Evolutionary conservation across 2,329 filamentous ascomycete genomes (phyloP), one percentile per base, ranked within the genome.

Genomic region (Chaetomium sp.): DNA sequence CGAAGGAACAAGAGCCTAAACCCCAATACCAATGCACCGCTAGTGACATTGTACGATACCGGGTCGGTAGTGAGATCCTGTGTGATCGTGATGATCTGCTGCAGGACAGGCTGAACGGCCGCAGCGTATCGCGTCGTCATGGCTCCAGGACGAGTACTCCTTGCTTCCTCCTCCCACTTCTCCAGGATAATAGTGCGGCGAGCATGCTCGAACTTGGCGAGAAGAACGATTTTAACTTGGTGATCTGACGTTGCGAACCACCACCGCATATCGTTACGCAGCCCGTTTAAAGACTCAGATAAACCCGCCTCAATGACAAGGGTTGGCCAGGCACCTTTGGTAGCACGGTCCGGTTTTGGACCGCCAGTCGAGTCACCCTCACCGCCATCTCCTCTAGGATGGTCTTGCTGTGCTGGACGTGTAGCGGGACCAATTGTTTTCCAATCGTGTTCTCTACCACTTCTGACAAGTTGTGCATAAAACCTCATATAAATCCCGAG

Each of bases 151-250:
- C 55, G 55, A 58, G 54, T 34, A 37, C 7, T 12, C 49, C 4
- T 3, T 7, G 49, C 33, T 47, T 55, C 59, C 49, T 61, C 58
- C 54, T 62, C 58, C 58, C 56, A 60, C 53, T 57, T 58, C 53
- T 60, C 56, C 19, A 61, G 38, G 14, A 54, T 46, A 41, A 61
- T 59, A 7, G 32, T 37, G 35, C 10, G 19, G 14, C 27, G 46
- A 38, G 54, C 37, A 32, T 12, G 8, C 34, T 59, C 47, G 40
- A 59, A 52, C 46, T 59, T 60, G 35, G 36, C 52, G 11, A 62
- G 61, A 53, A 61, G 55, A 51, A 57, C 59, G 55, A 61, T 56
- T 49, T 61, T 54, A 27, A 62, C 55, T 43, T 61, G 40, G 49
- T 61, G 59, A 14, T 57, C 47, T 38, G 59, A 62, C 33, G 52